Evolutionary conservation across 257 asterid genomes (phyloP).

Genomic region (Solanum sitiens): DNA sequence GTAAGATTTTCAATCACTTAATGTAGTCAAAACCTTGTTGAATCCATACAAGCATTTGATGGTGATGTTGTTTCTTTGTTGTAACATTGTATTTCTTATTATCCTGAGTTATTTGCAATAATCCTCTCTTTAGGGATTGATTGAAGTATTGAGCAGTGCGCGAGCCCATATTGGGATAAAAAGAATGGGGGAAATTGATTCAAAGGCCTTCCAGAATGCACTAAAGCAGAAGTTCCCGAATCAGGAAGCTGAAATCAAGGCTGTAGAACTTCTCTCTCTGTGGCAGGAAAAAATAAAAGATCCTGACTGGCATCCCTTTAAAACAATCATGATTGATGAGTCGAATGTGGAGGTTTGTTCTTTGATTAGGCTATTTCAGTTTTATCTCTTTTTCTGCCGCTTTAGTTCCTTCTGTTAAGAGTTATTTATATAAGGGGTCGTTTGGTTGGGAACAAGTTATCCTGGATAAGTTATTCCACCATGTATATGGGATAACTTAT

Average conservation of each 20-base stretch:
- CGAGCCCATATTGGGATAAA: slow-evolving; percentile 56
- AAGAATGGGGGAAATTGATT: slow-evolving; percentile 78
- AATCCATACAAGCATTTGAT: background rate
- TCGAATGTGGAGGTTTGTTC: slow-evolving; percentile 32
- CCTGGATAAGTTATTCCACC: background rate
- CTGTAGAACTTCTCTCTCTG: slow-evolving; percentile 37
- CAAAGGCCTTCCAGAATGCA: slow-evolving; percentile 35
- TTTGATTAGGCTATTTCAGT: background rate
- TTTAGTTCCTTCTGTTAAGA: background rate
- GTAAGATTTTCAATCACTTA: background rate
- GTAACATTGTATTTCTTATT: background rate
- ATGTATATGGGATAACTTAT: background rate
- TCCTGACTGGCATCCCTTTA: slow-evolving; percentile 67
- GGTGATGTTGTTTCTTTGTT: background rate
- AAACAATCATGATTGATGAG: slow-evolving; percentile 17
- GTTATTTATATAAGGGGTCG: background rate
- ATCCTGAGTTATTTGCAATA: background rate
- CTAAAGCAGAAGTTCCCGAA: slow-evolving; percentile 42
- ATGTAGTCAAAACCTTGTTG: background rate
- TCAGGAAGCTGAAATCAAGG: slow-evolving; percentile 48
- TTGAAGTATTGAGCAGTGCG: slow-evolving; percentile 25
- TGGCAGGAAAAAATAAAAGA: slow-evolving; percentile 62
- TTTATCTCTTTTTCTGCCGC: background rate
- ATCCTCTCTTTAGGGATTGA: slow-evolving; percentile 33
- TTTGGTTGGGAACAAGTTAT: background rate